Evolutionary conservation across 1,139 yeast species (phyloP).

Genomic region (Hansenula anomala): DNA sequence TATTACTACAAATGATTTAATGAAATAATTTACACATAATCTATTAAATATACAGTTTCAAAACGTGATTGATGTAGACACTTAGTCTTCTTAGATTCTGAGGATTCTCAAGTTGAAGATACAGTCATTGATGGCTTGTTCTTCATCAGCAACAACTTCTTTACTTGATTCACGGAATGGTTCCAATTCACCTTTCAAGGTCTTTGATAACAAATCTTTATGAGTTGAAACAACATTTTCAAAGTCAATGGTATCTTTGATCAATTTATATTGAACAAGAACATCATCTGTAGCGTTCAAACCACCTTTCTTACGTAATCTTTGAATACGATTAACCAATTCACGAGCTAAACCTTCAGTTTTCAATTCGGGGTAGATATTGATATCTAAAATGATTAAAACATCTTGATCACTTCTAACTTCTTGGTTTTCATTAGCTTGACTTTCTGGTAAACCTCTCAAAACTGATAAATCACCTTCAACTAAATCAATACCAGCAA

Average conservation of each 20-base stretch:
- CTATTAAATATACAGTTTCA: not conserved
- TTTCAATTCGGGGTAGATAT: constrained; percentile 80
- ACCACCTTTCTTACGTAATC: constrained; percentile 95
- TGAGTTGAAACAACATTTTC: constrained; percentile 61
- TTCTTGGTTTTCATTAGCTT: constrained; percentile 67
- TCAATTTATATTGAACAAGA: constrained; percentile 70
- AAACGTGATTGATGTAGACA: too few relatives aligned
- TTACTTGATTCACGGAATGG: constrained; percentile 33
- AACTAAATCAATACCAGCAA: constrained; percentile 85
- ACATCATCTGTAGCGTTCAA: constrained; percentile 95
- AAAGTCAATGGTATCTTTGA: constrained; percentile 68
- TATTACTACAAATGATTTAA: not conserved
- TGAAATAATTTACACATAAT: not conserved
- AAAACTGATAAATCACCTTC: constrained; percentile 86
- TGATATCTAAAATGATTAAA: constrained; percentile 81
- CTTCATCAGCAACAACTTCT: constrained; percentile 78
- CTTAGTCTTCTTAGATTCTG: constrained; percentile 48
- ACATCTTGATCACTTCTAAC: constrained; percentile 87
- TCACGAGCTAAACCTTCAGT: constrained; percentile 97
- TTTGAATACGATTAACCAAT: constrained; percentile 93
- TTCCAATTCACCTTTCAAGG: constrained; percentile 62
- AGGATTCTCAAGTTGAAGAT: constrained; percentile 76
- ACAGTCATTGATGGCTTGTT: constrained; percentile 84
- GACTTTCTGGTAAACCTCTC: constrained; percentile 75
- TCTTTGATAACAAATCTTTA: constrained; percentile 65